Conservation (phyloP, 441 rosid genomes). For the Syzygium malaccense region DNA sequence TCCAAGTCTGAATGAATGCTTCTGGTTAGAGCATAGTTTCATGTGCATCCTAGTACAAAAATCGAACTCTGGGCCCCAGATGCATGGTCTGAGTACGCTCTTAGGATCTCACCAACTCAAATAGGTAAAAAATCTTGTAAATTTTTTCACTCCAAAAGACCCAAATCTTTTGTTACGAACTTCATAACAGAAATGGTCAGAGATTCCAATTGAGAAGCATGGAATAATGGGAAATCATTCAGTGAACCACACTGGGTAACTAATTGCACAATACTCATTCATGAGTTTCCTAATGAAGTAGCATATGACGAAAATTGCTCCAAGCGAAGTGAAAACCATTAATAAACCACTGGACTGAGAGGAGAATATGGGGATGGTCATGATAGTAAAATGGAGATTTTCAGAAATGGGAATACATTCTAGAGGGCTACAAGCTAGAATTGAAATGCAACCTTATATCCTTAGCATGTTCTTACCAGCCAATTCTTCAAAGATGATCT, state of each 20-base stretch:
- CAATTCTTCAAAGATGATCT: conserved; percentile 31
- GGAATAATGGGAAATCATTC: neutral
- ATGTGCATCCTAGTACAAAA: neutral
- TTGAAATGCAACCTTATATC: neutral
- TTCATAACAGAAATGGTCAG: neutral
- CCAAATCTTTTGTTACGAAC: neutral
- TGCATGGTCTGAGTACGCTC: neutral
- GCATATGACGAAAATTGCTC: neutral
- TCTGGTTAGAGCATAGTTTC: neutral
- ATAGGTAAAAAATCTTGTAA: neutral
- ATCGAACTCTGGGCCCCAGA: neutral
- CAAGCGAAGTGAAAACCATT: neutral
- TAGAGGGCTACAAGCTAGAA: neutral
- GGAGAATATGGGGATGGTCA: neutral
- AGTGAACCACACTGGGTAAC: neutral
- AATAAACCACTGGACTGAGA: neutral
- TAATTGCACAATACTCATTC: neutral
- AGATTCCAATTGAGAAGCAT: neutral
- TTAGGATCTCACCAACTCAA: neutral
- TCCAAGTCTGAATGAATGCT: neutral
- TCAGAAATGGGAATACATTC: neutral
- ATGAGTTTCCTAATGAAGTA: neutral
- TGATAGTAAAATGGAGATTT: neutral
- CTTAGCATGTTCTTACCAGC: conserved; percentile 21
- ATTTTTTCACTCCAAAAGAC: neutral